These are phyloP conservation scores for Gynochthodes officinalis DNA, from an alignment of 257 asterid species.

Conservation along the genomic window DNA sequence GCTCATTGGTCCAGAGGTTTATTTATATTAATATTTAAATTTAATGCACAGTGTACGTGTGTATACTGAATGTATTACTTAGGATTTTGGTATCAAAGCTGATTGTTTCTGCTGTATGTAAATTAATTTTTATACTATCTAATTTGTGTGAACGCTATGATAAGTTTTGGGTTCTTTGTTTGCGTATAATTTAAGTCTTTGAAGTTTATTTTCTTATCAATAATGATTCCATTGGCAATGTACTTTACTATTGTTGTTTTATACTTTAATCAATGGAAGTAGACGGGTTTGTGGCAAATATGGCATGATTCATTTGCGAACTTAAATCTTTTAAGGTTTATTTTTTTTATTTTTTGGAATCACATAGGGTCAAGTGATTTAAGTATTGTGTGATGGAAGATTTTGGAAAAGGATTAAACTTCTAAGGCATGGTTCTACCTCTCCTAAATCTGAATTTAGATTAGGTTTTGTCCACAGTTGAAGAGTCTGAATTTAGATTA, in stretches of 20 bases:
- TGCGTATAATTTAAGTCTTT: too few relatives aligned
- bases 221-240: too few relatives aligned
- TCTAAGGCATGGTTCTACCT: neutral
- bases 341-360: too few relatives aligned
- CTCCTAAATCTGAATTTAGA: neutral
- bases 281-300: neutral
- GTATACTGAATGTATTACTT: neutral
- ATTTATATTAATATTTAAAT: neutral
- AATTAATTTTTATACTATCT: neutral
- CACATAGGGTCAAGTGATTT: neutral
- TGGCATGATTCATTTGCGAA: neutral
- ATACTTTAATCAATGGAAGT: neutral
- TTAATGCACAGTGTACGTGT: neutral
- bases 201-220: too few relatives aligned
- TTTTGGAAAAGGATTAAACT: neutral
- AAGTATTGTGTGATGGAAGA: neutral
- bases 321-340: neutral
- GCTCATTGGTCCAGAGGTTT: too few relatives aligned
- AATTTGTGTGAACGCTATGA: neutral
- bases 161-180: neutral
- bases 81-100: neutral
- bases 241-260: neutral
- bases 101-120: neutral
- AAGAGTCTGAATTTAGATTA: too few relatives aligned
- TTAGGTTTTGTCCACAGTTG: neutral